Conservation (phyloP, 352 stramenopile genomes). For the Phytophthora pluvialis region DNA sequence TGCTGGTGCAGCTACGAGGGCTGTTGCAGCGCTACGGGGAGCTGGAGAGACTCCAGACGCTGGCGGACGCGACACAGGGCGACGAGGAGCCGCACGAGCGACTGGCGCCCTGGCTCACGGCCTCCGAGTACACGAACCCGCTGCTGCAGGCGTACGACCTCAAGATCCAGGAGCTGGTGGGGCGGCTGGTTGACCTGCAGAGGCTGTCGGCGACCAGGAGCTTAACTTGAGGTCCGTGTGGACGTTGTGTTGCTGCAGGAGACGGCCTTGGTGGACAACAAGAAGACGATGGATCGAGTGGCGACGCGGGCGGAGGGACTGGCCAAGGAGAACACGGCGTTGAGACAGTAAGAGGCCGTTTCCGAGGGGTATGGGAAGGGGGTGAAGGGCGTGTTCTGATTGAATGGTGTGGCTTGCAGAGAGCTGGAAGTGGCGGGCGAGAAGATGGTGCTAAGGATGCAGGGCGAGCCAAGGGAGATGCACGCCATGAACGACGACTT, state of each 20-base stretch:
- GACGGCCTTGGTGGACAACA: conserved; percentile 52
- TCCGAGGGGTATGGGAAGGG: too few relatives aligned
- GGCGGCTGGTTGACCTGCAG: conserved; percentile 7
- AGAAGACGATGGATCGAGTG: conserved; percentile 65
- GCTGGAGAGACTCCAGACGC: conserved; percentile 68
- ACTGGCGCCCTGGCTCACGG: conserved; percentile 68
- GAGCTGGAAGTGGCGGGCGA: conserved; percentile 66
- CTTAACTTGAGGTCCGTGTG: background rate
- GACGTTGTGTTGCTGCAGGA: conserved; percentile 40
- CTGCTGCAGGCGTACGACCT: conserved; percentile 80
- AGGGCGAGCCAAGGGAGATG: conserved; percentile 51
- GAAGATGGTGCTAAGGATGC: conserved; percentile 58
- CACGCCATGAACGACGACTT: conserved; percentile 38
- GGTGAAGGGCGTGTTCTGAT: background rate
- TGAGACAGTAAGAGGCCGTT: conserved; percentile 58
- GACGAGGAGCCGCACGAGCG: conserved; percentile 14
- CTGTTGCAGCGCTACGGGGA: conserved; percentile 75
- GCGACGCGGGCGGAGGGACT: conserved; percentile 51
- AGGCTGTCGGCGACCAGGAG: background rate
- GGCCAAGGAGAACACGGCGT: conserved; percentile 67
- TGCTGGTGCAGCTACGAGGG: conserved; percentile 64
- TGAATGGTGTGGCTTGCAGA: conserved; percentile 29
- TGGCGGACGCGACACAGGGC: conserved; percentile 44
- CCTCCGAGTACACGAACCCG: conserved; percentile 75
- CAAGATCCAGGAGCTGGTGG: conserved; percentile 78